A percentile compares a stretch with the other conserved stretches of the same genome.
Evolutionary conservation across 768 basidiomycete species (phyloP).

Genomic region (Tylopilus plumbeoviolaceoides): DNA sequence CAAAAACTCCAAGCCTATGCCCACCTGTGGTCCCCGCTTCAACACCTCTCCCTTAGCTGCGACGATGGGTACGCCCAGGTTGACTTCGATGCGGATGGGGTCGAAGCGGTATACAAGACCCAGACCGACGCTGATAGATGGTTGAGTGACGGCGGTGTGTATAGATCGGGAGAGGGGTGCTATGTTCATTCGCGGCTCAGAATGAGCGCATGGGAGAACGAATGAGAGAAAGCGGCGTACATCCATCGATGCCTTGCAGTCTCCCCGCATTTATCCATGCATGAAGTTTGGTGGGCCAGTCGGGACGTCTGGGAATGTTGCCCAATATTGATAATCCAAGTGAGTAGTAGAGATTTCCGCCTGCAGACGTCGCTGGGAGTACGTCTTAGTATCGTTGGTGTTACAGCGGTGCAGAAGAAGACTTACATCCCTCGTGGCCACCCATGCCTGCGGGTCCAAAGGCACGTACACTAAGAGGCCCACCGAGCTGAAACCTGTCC

Average conservation of each 20-base stretch:
- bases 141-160: conserved; percentile 14
- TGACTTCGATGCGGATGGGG: conserved; percentile 81
- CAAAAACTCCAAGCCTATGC: conserved; percentile 77
- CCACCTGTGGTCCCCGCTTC: conserved; percentile 73
- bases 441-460: conserved; percentile 78
- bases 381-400: background rate
- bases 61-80: conserved; percentile 80
- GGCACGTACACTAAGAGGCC: conserved; percentile 77
- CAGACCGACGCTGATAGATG: conserved; percentile 76
- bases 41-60: conserved; percentile 61
- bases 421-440: conserved; percentile 66
- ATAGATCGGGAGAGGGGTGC: conserved; percentile 10
- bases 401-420: background rate
- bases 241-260: conserved; percentile 54
- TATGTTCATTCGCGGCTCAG: background rate
- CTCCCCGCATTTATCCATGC: conserved; percentile 79
- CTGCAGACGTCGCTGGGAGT: conserved; percentile 71
- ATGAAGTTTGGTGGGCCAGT: conserved; percentile 88
- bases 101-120: conserved; percentile 83
- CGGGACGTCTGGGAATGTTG: conserved; percentile 61
- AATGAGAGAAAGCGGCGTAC: conserved; percentile 36
- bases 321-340: conserved; percentile 72
- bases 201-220: background rate
- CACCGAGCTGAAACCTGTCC: conserved; percentile 92
- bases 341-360: conserved; percentile 81